These are phyloP conservation scores for Coleophoma eucalyptorum DNA, from an alignment of 2,329 filamentous ascomycete genomes.

Conservation along the genomic window DNA sequence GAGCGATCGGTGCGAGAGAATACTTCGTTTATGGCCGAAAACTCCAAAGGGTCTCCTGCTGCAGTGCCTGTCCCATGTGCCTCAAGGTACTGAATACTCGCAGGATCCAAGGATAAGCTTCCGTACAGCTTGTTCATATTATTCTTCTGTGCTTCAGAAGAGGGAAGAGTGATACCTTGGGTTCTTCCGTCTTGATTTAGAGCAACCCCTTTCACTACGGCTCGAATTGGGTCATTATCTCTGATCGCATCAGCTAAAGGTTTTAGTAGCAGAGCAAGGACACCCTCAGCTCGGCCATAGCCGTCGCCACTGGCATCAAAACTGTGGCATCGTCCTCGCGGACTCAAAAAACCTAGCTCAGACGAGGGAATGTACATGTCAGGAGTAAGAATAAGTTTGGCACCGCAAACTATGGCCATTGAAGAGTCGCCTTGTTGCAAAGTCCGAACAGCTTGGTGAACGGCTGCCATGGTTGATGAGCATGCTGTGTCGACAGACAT, in stretches of 20 bases:
- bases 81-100: conserved; percentile 38
- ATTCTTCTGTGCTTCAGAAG: conserved; percentile 33
- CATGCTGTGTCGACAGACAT: conserved; percentile 48
- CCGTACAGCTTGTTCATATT: conserved; percentile 1
- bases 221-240: conserved; percentile 53
- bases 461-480: conserved; percentile 47
- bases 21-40: neutral
- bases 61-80: conserved; percentile 37
- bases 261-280: conserved; percentile 54
- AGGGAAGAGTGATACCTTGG: conserved; percentile 50
- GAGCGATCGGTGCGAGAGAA: neutral
- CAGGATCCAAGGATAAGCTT: neutral
- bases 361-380: conserved; percentile 3
- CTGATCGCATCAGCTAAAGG: conserved; percentile 49
- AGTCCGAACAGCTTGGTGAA: conserved; percentile 48
- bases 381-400: conserved; percentile 26
- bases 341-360: conserved; percentile 37
- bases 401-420: conserved; percentile 39
- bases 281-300: conserved; percentile 60
- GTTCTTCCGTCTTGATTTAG: conserved; percentile 57
- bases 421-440: conserved; percentile 38
- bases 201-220: conserved; percentile 46
- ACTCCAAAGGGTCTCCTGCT: conserved; percentile 15
- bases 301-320: conserved; percentile 55
- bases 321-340: conserved; percentile 35